A percentile compares a stretch with the other conserved stretches of the same genome.
phyloP scores from a whole-genome alignment of 2,329 filamentous ascomycete species.

The Paraphoma chrysanthemicola region DNA sequence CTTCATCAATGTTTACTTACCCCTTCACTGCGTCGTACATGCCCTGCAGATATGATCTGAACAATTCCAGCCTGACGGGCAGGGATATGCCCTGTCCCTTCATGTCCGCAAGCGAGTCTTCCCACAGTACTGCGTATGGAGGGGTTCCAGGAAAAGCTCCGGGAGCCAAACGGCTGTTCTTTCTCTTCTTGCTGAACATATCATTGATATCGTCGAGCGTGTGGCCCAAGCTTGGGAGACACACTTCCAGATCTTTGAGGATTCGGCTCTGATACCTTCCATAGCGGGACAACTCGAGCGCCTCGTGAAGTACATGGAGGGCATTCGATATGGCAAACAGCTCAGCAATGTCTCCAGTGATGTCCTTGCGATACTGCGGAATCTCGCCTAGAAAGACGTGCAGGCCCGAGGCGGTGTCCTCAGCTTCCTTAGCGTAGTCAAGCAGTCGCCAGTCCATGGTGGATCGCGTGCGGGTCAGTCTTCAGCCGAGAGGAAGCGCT shows the following conservation, averaged over 20 bases:
- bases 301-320: constrained; percentile 57
- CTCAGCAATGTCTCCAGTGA: constrained; percentile 61
- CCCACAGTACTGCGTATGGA: constrained; percentile 59
- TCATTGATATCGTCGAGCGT: constrained; percentile 59
- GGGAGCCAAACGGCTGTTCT: constrained; percentile 30
- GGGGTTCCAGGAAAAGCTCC: constrained; percentile 47
- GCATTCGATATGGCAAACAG: constrained; percentile 62
- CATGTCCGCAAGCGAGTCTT: constrained; percentile 56
- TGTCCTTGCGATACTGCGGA: constrained; percentile 58
- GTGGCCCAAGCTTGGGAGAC: constrained; percentile 57
- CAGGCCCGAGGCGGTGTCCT: constrained; percentile 61
- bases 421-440: constrained; percentile 55
- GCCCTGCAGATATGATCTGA: constrained; percentile 58
- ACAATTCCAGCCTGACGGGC: constrained; percentile 57
- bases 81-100: constrained; percentile 56
- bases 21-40: constrained; percentile 52
- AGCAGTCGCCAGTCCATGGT: constrained; percentile 48
- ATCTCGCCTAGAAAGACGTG: constrained; percentile 58
- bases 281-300: constrained; percentile 51
- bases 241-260: constrained; percentile 56
- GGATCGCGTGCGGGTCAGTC: constrained; percentile 31
- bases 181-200: constrained; percentile 48
- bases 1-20: constrained; percentile 43
- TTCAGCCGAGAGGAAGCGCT: constrained; percentile 26
- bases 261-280: constrained; percentile 47